Evolutionary conservation across 371 early-diverging fungal genomes (phyloP), one percentile per base, ranked within the genome.

Genomic region (Zychaea mexicana): DNA sequence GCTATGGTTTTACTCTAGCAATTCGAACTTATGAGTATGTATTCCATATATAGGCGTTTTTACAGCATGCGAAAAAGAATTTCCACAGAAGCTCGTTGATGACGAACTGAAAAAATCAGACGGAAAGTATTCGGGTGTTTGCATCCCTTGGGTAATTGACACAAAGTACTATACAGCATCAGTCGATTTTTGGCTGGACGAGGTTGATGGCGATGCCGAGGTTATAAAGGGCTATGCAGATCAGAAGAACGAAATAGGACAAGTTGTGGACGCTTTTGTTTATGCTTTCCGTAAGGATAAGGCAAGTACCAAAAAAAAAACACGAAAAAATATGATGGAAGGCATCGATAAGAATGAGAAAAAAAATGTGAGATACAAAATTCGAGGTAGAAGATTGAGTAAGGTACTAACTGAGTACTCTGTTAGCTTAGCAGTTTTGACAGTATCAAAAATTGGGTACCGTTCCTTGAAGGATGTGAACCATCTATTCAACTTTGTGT

Each of bases 141-240:
- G 72, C n/a, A 82, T 89, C 36, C 89, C 89, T 12, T 88, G 85
- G 80, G 78, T 68, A 2, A 79, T 92, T 26, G 77, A 83, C 21
- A 92, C 88, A 15, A 90, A 90, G 60, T 92, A 92, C 71, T 92
- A 91, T 66, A 81, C 81, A n/a, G 90, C 89, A 21, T 63, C 81
- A 13, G 82, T 92, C 6, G 85, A 81, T 52, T 82, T 90, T 67
- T 92, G 90, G 90, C 57, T 90, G 27, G 92, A 90, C 64, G 81
- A 84, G 55, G 74, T 84, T 0, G 68, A 74, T 10, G 60, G 61
- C 6, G 71, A 75, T 1, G 55, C 66, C 0, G 62, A 64, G 17
- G 73, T 72, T 2, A 71, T 79, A 47, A 66, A 80, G 26, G 79
- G 74, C 1, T 79, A 80, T 56, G 68, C 69, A 24, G 76, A 80